Percentiles rank a stretch among this genome's conserved stretches.
phyloP scores from a whole-genome alignment of 345 rosid genomes.

The Eucalyptus albens region DNA sequence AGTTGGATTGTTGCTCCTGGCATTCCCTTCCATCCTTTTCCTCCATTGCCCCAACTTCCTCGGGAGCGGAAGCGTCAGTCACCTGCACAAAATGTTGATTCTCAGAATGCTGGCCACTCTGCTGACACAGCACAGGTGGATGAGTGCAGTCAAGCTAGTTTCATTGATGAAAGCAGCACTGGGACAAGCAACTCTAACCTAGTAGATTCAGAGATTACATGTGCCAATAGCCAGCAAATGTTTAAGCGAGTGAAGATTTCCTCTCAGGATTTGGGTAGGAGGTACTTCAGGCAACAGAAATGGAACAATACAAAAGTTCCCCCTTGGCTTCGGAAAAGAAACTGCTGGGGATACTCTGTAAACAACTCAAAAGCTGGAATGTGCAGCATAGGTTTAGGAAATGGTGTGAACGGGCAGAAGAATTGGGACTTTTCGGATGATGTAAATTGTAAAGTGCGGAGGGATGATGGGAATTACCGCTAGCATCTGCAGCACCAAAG shows the following conservation, averaged over 20 bases:
- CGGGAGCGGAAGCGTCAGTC: slow-evolving; percentile 14
- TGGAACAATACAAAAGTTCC: slow-evolving; percentile 20
- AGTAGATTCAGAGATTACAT: slow-evolving; percentile 13
- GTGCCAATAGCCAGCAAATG: slow-evolving; percentile 9
- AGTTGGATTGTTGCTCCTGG: slow-evolving; percentile 83
- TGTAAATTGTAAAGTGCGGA: slow-evolving; percentile 27
- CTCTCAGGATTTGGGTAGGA: slow-evolving; percentile 49
- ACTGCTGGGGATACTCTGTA: slow-evolving; percentile 22
- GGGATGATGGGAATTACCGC: slow-evolving; percentile 19
- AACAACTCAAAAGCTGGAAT: slow-evolving; percentile 8
- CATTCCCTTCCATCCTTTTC: slow-evolving; percentile 78
- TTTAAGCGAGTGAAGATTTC: slow-evolving; percentile 38
- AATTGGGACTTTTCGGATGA: slow-evolving; percentile 23
- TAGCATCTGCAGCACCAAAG: slow-evolving; percentile 18
- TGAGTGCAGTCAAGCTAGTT: not conserved
- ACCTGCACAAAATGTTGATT: slow-evolving; percentile 3
- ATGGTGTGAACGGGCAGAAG: slow-evolving; percentile 12
- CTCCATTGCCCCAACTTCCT: slow-evolving; percentile 69
- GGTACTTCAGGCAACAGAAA: slow-evolving; percentile 80
- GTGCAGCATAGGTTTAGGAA: slow-evolving; percentile 11
- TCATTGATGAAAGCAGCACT: slow-evolving; percentile 12
- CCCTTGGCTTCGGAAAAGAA: slow-evolving; percentile 49
- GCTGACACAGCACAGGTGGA: not conserved
- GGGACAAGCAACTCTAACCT: slow-evolving; percentile 13
- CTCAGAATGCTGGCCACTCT: not conserved